These are phyloP conservation scores for Oryza glaberrima DNA, from an alignment of 176 grass and related monocot genomes.

Conservation along the genomic window DNA sequence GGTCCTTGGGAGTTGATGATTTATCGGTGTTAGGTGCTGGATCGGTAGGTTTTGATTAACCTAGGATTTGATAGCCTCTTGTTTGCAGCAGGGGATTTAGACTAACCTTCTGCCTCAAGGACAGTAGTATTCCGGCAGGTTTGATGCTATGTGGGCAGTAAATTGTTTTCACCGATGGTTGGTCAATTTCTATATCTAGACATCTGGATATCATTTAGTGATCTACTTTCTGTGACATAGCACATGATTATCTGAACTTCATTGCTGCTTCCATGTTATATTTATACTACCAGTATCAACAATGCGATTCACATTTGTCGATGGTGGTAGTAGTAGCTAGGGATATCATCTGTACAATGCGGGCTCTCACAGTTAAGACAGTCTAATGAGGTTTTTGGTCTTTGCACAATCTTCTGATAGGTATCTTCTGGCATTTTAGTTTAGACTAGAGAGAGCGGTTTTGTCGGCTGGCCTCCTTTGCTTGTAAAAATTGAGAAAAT, in stretches of 20 bases:
- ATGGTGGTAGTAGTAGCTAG: not conserved
- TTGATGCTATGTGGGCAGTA: not conserved
- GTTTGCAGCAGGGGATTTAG: not conserved
- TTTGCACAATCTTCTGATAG: not conserved
- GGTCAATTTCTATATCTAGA: not conserved
- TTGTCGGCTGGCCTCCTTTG: not conserved
- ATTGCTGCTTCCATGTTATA: not conserved
- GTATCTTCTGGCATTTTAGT: not conserved
- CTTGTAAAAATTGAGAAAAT: not conserved
- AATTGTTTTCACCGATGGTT: not conserved
- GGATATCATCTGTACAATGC: no score
- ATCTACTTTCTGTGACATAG: not conserved
- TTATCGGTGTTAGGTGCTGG: not conserved
- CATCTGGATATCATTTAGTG: not conserved
- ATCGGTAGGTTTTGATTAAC: conserved; percentile 6
- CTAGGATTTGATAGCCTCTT: not conserved
- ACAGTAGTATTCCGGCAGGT: not conserved
- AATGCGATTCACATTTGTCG: not conserved
- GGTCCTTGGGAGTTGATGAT: conserved; percentile 3
- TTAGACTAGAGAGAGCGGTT: not conserved
- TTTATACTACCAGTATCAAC: not conserved
- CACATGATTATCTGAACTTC: not conserved
- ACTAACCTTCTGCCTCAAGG: not conserved
- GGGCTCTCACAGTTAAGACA: no score
- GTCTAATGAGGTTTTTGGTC: not conserved